phyloP scores from a whole-genome alignment of 805 yeast species.

The Metschnikowia lochheadii region DNA sequence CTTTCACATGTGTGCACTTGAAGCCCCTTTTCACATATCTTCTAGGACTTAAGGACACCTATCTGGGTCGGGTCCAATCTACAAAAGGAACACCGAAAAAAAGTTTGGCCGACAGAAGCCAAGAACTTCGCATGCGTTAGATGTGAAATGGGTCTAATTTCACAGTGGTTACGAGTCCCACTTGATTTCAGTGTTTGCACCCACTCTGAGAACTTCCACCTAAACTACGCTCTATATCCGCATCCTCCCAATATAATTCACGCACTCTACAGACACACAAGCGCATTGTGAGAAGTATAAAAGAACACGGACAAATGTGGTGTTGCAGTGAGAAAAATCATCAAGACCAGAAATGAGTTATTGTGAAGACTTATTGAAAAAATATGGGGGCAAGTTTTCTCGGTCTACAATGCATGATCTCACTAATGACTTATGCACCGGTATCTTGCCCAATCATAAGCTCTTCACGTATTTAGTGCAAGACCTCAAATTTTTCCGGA shows the following conservation, averaged over 20 bases:
- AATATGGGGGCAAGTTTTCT: slow-evolving; percentile 20
- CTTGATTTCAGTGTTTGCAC: neutral
- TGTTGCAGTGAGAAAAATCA: neutral
- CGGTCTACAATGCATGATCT: slow-evolving; percentile 37
- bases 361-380: slow-evolving; percentile 21
- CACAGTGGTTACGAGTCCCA: neutral
- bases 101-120: too few relatives aligned
- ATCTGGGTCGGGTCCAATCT: neutral
- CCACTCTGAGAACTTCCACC: neutral
- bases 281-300: slow-evolving; percentile 9
- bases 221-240: neutral
- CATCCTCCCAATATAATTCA: neutral
- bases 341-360: slow-evolving; percentile 11
- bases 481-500: slow-evolving; percentile 45
- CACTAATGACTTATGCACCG: slow-evolving; percentile 44
- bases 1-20: neutral
- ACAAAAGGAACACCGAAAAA: neutral
- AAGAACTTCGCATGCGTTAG: neutral
- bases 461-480: slow-evolving; percentile 45
- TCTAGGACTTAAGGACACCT: neutral
- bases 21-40: neutral
- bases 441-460: slow-evolving; percentile 39
- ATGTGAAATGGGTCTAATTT: neutral
- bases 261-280: slow-evolving; percentile 7
- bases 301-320: neutral